Conservation (phyloP, 1,139 yeast species). For the Hyphopichia fennica region DNA sequence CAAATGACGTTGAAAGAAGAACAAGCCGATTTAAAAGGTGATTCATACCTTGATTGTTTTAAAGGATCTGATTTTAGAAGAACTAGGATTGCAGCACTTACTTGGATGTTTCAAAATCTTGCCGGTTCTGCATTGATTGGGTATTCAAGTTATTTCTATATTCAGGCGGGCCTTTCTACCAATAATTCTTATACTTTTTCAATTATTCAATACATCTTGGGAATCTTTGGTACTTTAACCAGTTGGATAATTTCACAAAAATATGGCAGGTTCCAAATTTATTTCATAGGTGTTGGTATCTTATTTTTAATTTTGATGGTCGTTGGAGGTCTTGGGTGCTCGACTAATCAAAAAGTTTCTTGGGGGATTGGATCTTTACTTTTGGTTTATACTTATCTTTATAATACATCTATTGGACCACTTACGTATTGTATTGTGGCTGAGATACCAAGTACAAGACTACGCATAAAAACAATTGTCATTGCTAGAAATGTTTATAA, state of each 20-base stretch:
- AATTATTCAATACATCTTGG: constrained; percentile 47
- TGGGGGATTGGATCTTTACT: constrained; percentile 54
- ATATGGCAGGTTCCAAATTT: constrained; percentile 52
- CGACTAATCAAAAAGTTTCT: constrained; percentile 23
- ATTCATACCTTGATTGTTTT: constrained; percentile 48
- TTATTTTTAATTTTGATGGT: constrained; percentile 38
- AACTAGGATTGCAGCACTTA: constrained; percentile 51
- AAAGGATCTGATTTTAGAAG: constrained; percentile 52
- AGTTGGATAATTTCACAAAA: constrained; percentile 51
- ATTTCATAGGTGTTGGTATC: constrained; percentile 39
- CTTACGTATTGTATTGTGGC: constrained; percentile 56
- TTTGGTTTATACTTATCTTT: constrained; percentile 47
- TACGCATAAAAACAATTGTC: constrained; percentile 57
- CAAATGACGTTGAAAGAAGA: constrained; percentile 48
- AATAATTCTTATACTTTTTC: constrained; percentile 46
- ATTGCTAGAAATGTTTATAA: constrained; percentile 53
- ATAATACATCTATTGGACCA: constrained; percentile 59
- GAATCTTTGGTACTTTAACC: constrained; percentile 48
- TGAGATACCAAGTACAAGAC: constrained; percentile 55
- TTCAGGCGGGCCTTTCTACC: constrained; percentile 49
- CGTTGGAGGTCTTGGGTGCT: constrained; percentile 39
- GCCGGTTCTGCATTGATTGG: constrained; percentile 56
- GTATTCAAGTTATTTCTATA: constrained; percentile 55
- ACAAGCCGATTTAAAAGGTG: constrained; percentile 15
- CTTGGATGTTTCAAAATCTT: constrained; percentile 50